These are phyloP conservation scores for Debaryomyces singareniensis DNA, from an alignment of 1,139 yeast genomes.

Conservation along the genomic window DNA sequence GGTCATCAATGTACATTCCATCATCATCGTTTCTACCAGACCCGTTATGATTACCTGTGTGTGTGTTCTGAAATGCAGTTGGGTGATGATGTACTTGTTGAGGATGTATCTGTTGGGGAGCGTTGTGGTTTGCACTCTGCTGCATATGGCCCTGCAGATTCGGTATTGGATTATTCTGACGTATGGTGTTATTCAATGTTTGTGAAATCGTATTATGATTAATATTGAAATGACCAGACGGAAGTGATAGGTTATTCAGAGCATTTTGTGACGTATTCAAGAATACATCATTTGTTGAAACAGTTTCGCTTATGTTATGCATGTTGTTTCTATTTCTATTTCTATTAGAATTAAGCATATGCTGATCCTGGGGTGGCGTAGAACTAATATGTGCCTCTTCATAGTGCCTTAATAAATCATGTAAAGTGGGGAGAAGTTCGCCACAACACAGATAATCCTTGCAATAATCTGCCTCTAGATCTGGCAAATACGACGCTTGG, in stretches of 20 bases:
- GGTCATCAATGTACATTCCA: conserved; percentile 77
- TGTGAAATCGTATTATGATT: conserved; percentile 17
- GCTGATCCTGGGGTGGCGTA: conserved; percentile 44
- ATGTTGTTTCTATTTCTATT: conserved; percentile 33
- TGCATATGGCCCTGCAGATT: conserved; percentile 12
- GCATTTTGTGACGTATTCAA: conserved; percentile 32
- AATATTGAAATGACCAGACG: conserved; percentile 15
- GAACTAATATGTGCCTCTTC: conserved; percentile 93
- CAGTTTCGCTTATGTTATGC: conserved; percentile 60
- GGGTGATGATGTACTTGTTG: conserved; percentile 12
- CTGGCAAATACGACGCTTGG: conserved; percentile 77
- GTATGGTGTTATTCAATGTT: conserved; percentile 5
- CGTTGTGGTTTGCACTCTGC: conserved; percentile 12
- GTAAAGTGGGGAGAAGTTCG: conserved; percentile 81
- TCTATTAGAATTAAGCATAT: conserved; percentile 27
- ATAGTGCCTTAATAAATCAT: conserved; percentile 87
- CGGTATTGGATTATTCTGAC: conserved; percentile 7
- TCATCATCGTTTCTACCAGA: conserved; percentile 38
- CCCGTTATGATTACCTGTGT: conserved; percentile 12
- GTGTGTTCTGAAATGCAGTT: conserved; percentile 12
- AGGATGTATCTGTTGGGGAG: conserved; percentile 13
- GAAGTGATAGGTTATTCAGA: conserved; percentile 12
- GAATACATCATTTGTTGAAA: conserved; percentile 86
- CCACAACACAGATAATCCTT: conserved; percentile 97
- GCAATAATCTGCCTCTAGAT: conserved; percentile 91